Base-by-base conservation (phyloP, 2,329 filamentous ascomycete species). In the Botryotinia narcissicola region DNA sequence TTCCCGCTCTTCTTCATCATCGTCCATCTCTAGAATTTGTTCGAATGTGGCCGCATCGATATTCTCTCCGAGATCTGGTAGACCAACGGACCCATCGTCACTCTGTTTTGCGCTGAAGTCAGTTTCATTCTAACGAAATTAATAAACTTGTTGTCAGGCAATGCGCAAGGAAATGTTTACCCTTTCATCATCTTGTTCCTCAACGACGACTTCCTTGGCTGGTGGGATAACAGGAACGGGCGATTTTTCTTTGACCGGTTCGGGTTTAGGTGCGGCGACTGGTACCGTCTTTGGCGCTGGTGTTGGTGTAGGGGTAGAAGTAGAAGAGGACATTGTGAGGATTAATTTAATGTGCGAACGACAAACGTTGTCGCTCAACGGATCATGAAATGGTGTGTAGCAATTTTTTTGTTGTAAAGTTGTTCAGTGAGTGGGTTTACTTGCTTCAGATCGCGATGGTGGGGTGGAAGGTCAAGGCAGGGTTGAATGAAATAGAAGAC, bases 11-110 rank as follows among this genome's bases (percentile, higher is more conserved):
- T 91, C 89, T 77, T 93, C 92, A 76, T 93, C 92, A 76, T 98
- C 96, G 82, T 99, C 96, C 95, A 99, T 98, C 83, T 98, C 96
- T 76, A 98, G 89, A 82, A 99, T 98, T 86, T 98, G 96, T 79
- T 91, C 90, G 80, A 99, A 99, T 73, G 94, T 97, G 72, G 83
- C 82, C 75, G 86, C 84, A 82, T 98, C 95, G 83, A 99, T 91
- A 81, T 87, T 87, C 77, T 96, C 92, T 74, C 89, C 90, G 77
- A 94, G 89, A 74, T 93, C 89, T 61, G 80, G 77, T 46, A 79
- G 68, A n/a, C 76, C 75, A 59, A 81, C 77, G 6, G 79, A 81
- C 48, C 79, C 80, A 44, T 79, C 80, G 68, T 81, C 80, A 74
- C 80, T 81, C 80, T 81, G 73, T 57, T 59, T 67, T 61, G 59